A percentile compares a stretch with the other conserved stretches of the same genome.
These are phyloP conservation scores for Phytopythium chamaehyphon DNA, from an alignment of 352 stramenopile genomes.

Conservation along the genomic window DNA sequence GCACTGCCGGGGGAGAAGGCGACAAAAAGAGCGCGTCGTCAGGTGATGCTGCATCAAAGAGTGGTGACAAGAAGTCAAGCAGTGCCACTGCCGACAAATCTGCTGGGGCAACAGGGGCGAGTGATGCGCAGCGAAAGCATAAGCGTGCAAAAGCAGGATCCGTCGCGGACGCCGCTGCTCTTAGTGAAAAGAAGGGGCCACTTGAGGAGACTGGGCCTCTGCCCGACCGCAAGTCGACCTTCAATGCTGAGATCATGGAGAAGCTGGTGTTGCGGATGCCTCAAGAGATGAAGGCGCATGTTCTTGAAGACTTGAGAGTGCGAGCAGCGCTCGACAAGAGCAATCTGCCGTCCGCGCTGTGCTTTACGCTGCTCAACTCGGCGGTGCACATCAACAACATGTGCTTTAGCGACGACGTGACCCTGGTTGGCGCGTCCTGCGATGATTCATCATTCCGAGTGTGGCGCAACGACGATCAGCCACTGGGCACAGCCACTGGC, in stretches of 20 bases:
- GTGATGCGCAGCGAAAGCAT: conserved; percentile 50
- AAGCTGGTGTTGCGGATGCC: conserved; percentile 76
- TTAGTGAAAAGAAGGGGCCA: conserved; percentile 43
- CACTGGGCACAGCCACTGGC: conserved; percentile 60
- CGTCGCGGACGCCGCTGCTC: background rate
- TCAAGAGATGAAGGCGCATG: conserved; percentile 55
- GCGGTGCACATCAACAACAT: conserved; percentile 78
- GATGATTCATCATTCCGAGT: conserved; percentile 76
- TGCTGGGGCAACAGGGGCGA: background rate
- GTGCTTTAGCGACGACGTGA: conserved; percentile 75
- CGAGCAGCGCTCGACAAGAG: conserved; percentile 49
- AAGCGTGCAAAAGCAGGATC: conserved; percentile 43
- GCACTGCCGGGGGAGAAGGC: conserved; percentile 14
- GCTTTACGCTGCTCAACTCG: conserved; percentile 79
- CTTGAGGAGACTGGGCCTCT: conserved; percentile 56
- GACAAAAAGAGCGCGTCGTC: conserved; percentile 44
- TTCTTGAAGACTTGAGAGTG: conserved; percentile 58
- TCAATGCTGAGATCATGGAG: conserved; percentile 71
- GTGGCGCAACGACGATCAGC: conserved; percentile 78
- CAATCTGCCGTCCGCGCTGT: conserved; percentile 59
- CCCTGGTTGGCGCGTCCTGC: conserved; percentile 67
- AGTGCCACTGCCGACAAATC: conserved; percentile 11
- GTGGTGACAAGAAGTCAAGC: conserved; percentile 1
- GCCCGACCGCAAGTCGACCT: conserved; percentile 63
- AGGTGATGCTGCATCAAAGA: conserved; percentile 13